Evolutionary conservation across 352 stramenopile species (phyloP).

Genomic region (Globisporangium paroecandrum): DNA sequence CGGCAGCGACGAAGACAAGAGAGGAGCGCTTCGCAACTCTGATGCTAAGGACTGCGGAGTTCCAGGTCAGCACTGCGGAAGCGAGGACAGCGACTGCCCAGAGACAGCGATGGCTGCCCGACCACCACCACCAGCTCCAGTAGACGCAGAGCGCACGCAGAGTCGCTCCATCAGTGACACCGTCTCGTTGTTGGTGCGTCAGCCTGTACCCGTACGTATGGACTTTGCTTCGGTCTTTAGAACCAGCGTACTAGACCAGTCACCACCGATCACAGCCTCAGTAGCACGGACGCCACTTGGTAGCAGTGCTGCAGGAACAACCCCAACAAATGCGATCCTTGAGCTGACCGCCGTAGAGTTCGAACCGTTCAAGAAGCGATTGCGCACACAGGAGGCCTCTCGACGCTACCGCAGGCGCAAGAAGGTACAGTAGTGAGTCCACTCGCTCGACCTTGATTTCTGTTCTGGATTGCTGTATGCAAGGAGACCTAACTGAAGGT

Average conservation of each 20-base stretch:
- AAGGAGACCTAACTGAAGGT: background rate
- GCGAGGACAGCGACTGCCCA: background rate
- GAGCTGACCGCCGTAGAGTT: slow-evolving; percentile 6
- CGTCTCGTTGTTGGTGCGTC: background rate
- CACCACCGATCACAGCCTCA: background rate
- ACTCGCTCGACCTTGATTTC: too few species aligned
- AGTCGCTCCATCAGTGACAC: background rate
- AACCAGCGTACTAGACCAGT: background rate
- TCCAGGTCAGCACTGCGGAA: background rate
- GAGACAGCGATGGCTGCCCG: background rate
- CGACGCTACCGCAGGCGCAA: slow-evolving; percentile 2
- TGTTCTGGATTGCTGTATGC: background rate
- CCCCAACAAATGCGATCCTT: background rate
- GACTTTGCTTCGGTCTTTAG: slow-evolving; percentile 1
- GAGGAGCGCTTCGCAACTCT: background rate
- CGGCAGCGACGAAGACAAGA: slow-evolving; percentile 7
- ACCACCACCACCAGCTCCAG: background rate
- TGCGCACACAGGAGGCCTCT: slow-evolving; percentile 3
- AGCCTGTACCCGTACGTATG: background rate
- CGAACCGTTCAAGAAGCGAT: slow-evolving; percentile 2
- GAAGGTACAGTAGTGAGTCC: background rate
- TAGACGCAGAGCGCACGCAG: background rate
- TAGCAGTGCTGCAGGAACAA: background rate
- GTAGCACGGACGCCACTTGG: too few species aligned
- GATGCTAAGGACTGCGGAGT: too few species aligned